Evolutionary conservation across 768 basidiomycete genomes (phyloP), one percentile per base, ranked within the genome.

Genomic region (Dioszegia aurantiaca): DNA sequence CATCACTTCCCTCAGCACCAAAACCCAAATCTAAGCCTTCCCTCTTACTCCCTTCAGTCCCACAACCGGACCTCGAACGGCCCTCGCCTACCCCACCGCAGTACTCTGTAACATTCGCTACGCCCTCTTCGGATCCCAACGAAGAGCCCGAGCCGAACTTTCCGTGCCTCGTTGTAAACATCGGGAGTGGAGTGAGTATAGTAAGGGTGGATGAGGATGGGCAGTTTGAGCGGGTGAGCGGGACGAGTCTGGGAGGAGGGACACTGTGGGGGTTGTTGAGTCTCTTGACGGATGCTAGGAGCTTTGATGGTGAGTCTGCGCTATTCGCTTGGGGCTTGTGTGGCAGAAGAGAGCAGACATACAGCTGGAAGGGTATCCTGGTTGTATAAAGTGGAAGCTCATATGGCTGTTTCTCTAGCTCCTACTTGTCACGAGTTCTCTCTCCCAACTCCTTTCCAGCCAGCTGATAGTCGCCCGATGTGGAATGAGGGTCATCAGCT

Each of bases 131-230:
- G 31, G 60, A 61, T 10, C 58, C 55, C 2, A 30, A 30, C 14
- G 59, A 52, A 19, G 65, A 66, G 16, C 88, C 88, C 21, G 84
- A 85, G 31, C 87, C 92, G 0, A 91, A 95, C 69, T 82, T 98
- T 57, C 95, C 95, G 1, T 99, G 94, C 75, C 76, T 99, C 70
- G 83, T 99, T 42, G 95, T 98, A 64, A 99, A 99, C 78, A 98
- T 99, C 60, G 95, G 95, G 12, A 92, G 89, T 36, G 95, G 95
- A 43, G 95, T 99, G 24, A 93, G 90, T 40, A 88, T 99, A 71
- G 91, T 99, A 81, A 92, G 89, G 78, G 89, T 98, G 1, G 92
- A 97, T 69, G 90, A 88, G 63, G 90, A 95, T 74, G 95, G 94
- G 10, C 85, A 82, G 61, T 98, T 89, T 73, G 95, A 99, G 80